These are phyloP conservation scores for Pichia deserticola DNA, from an alignment of 805 yeast genomes.

Conservation along the genomic window DNA sequence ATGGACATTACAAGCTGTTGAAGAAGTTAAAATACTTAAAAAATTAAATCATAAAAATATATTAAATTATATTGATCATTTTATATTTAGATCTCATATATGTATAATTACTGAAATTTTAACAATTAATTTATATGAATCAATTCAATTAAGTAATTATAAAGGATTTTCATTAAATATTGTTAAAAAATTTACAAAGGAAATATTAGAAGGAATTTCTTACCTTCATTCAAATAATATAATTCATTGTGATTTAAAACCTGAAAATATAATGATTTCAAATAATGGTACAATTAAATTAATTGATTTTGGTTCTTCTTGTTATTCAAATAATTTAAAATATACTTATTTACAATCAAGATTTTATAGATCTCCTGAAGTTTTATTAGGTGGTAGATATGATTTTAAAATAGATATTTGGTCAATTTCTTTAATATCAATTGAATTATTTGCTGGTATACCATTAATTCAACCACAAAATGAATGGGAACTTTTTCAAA, in stretches of 20 bases:
- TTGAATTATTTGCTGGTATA: constrained; percentile 65
- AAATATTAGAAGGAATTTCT: constrained; percentile 52
- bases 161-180: constrained; percentile 40
- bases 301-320: constrained; percentile 76
- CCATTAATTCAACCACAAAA: constrained; percentile 42
- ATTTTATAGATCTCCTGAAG: constrained; percentile 76
- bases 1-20: constrained; percentile 70
- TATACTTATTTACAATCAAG: constrained; percentile 55
- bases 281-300: constrained; percentile 39
- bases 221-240: constrained; percentile 49
- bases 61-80: constrained; percentile 58
- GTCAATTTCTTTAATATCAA: constrained; percentile 92
- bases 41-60: constrained; percentile 35
- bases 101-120: constrained; percentile 73
- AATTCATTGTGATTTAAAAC: constrained; percentile 82
- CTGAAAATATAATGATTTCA: constrained; percentile 52
- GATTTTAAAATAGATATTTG: constrained; percentile 61
- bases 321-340: constrained; percentile 35
- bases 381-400: constrained; percentile 59
- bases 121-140: constrained; percentile 58
- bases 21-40: constrained; percentile 64
- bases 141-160: constrained; percentile 42
- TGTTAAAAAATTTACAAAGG: constrained; percentile 40
- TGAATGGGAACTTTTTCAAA: constrained; percentile 41
- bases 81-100: constrained; percentile 73